Evolutionary conservation across 1,284 basidiomycete species (phyloP), one percentile per base, ranked within the genome.

Genomic region (Ganoderma sp.): DNA sequence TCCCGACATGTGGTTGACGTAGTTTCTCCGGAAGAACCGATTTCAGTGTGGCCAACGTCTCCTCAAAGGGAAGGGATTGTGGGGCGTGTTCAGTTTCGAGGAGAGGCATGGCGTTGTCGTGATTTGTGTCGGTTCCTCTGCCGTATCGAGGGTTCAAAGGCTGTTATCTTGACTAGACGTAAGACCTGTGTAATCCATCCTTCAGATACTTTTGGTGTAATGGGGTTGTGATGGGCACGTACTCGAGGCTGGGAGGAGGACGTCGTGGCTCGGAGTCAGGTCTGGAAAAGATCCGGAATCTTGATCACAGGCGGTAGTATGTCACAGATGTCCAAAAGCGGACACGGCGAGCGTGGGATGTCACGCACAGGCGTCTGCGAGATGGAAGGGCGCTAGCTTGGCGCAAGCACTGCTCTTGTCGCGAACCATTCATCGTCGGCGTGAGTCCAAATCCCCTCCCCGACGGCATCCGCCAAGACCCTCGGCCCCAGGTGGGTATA

Each of bases 1-100:
- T 91, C 22, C 90, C 92, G n/a, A 92, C 85, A 37, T 82, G 83
- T 15, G 92, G 92, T 22, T 73, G 79, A 63, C 82, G 81, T n/a
- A 89, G 81, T 8, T 76, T 74, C 10, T 78, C 75, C 1, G 85
- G 84, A 22, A 90, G 74, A 25, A 80, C 61, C 3, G 69, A 69
- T 5, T 74, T 77, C 17, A 87, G 78, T 28, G 77, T 79, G 52
- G 77, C 73, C 65, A 87, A 69, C 5, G 85, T 81, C 39, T 79
- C 75, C 19, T 78, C 77, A 68, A 84, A 82, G 2, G 81, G 77
- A 22, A 73, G 69, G 17, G 68, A 62, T 28, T 59, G 61, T 7
- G 61, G 32, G 14, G 63, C 65, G 3, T 58, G 69, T 7, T 70
- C 69, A n/a, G 66, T 45, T 39, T 60, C 58, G 41, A 64, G 56